Conservation (phyloP, 1,139 yeast genomes). For the Geotrichum restrictum region DNA sequence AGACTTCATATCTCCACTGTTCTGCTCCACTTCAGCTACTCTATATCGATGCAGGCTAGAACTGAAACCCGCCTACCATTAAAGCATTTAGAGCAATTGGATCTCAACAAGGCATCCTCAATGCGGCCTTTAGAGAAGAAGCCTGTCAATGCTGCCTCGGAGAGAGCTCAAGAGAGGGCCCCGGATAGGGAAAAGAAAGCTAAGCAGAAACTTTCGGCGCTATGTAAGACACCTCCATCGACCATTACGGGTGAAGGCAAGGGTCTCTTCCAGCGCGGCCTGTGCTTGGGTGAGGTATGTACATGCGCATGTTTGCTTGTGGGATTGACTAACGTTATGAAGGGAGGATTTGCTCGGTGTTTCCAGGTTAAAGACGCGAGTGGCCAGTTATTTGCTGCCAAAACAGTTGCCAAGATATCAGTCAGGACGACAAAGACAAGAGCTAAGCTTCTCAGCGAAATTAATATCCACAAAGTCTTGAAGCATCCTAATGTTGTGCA, state of each 20-base stretch:
- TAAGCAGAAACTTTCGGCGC: constrained; percentile 79
- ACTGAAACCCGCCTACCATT: constrained; percentile 7
- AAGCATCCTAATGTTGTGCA: constrained; percentile 85
- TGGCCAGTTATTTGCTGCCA: constrained; percentile 90
- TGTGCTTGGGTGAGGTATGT: constrained; percentile 72
- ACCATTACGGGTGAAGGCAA: constrained; percentile 68
- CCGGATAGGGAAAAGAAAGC: constrained; percentile 67
- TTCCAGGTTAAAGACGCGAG: constrained; percentile 84
- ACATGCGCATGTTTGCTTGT: too few relatives aligned
- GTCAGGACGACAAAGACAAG: constrained; percentile 87
- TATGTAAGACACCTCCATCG: constrained; percentile 94
- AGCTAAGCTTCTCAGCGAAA: constrained; percentile 80
- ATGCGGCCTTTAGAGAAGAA: constrained; percentile 1
- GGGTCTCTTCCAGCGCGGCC: constrained; percentile 88
- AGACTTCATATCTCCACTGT: background rate
- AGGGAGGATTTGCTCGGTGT: constrained; percentile 97
- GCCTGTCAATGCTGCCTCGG: constrained; percentile 5
- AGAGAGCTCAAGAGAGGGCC: too few relatives aligned
- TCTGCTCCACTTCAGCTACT: background rate
- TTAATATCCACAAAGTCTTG: constrained; percentile 89
- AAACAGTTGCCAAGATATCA: constrained; percentile 94
- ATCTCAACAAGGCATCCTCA: constrained; percentile 6
- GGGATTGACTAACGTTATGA: constrained; percentile 1
- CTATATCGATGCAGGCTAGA: constrained; percentile 6
- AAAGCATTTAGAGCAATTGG: constrained; percentile 11